Evolutionary conservation across 345 rosid species (phyloP).

Genomic region (Lumnitzera racemosa): DNA sequence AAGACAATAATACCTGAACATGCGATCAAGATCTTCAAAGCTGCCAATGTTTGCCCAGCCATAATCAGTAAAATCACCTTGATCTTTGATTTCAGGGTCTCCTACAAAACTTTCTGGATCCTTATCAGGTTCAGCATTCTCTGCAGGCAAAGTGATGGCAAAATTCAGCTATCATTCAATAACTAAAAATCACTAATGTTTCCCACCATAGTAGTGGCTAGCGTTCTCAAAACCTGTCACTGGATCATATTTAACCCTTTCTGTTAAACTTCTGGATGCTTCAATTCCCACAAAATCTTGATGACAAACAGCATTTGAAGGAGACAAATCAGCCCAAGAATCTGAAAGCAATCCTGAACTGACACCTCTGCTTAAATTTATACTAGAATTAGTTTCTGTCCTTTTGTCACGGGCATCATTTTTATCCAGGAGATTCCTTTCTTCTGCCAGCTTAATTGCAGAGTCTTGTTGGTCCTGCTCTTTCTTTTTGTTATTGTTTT

Average conservation of each 20-base stretch:
- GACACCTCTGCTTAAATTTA: constrained; percentile 32
- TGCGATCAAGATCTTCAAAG: constrained; percentile 89
- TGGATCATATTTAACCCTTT: constrained; percentile 33
- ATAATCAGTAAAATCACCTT: constrained; percentile 71
- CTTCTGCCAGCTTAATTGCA: constrained; percentile 30
- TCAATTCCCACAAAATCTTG: constrained; percentile 40
- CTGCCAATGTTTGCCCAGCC: constrained; percentile 93
- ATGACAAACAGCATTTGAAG: constrained; percentile 32
- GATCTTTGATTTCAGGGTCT: constrained; percentile 50
- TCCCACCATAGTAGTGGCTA: constrained; percentile 6
- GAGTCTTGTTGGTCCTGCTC: constrained; percentile 38
- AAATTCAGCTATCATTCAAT: constrained; percentile 13
- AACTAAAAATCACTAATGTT: constrained; percentile 13
- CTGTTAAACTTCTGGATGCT: constrained; percentile 37
- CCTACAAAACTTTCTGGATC: constrained; percentile 40
- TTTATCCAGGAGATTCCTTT: constrained; percentile 24
- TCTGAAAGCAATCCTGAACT: constrained; percentile 33
- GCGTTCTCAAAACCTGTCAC: constrained; percentile 40
- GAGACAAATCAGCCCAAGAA: constrained; percentile 47
- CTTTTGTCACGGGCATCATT: constrained; percentile 30
- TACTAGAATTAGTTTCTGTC: constrained; percentile 33
- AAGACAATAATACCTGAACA: constrained; percentile 67
- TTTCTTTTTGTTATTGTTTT: constrained; percentile 38
- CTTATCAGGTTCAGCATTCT: constrained; percentile 41
- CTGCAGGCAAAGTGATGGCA: constrained; percentile 30